A percentile compares a stretch with the other conserved stretches of the same genome.
Evolutionary conservation across 1,139 yeast genomes (phyloP).

Genomic region (Protomyces inouyei): DNA sequence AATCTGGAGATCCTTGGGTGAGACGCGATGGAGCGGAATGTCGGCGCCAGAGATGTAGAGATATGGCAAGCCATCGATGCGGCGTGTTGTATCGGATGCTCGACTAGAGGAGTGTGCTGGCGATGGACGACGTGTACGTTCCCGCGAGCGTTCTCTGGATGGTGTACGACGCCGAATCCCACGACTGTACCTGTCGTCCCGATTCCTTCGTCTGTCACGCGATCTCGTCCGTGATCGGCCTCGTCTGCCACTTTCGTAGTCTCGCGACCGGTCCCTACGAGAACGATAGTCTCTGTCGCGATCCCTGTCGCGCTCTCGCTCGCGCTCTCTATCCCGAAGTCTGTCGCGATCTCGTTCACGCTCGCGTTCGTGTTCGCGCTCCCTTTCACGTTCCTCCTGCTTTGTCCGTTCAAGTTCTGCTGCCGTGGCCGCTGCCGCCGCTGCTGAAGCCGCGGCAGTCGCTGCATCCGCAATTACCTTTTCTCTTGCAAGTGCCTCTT

Average conservation of each 20-base stretch:
- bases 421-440: background rate
- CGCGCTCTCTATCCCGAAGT: background rate
- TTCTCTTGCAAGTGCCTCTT: background rate
- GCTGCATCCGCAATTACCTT: constrained; percentile 2
- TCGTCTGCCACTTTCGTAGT: background rate
- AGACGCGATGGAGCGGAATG: constrained; percentile 50
- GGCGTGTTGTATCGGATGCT: background rate
- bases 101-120: background rate
- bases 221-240: background rate
- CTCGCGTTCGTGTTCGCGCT: background rate
- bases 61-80: constrained; percentile 54
- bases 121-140: background rate
- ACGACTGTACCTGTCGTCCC: constrained; percentile 15
- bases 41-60: constrained; percentile 53
- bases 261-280: background rate
- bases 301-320: constrained; percentile 9
- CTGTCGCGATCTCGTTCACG: background rate
- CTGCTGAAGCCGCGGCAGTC: background rate
- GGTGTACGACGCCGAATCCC: background rate
- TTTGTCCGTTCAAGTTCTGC: background rate
- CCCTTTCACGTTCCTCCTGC: background rate
- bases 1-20: constrained; percentile 53
- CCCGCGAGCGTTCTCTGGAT: background rate
- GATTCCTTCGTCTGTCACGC: background rate
- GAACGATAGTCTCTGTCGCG: background rate